Evolutionary conservation across 1,284 basidiomycete species (phyloP).

Genomic region (Melanopsichium pennsylvanicum): DNA sequence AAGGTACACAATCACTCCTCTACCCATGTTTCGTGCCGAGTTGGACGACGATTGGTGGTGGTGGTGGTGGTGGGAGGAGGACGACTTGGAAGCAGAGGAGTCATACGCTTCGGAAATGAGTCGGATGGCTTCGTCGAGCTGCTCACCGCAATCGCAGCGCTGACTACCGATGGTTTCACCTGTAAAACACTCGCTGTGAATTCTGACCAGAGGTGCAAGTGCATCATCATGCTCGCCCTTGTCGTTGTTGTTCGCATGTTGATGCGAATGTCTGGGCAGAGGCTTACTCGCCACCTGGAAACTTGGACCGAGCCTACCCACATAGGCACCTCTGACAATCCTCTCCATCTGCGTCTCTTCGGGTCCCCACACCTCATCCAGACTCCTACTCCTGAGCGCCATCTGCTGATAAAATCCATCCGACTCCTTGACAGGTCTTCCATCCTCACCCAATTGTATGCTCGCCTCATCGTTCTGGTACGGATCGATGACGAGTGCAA

Average conservation of each 20-base stretch:
- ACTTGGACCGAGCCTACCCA: constrained; percentile 77
- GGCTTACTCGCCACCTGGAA: constrained; percentile 70
- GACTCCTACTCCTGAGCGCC: constrained; percentile 79
- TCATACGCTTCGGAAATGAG: constrained; percentile 72
- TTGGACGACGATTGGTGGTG: neutral
- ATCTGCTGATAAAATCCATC: constrained; percentile 32
- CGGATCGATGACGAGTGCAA: constrained; percentile 91
- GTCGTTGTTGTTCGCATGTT: constrained; percentile 41
- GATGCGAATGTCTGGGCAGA: constrained; percentile 65
- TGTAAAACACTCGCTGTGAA: constrained; percentile 98
- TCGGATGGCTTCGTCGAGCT: constrained; percentile 93
- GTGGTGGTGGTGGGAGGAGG: neutral
- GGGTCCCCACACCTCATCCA: constrained; percentile 86
- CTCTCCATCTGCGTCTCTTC: constrained; percentile 92
- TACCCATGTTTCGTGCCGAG: constrained; percentile 16
- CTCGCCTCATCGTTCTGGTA: constrained; percentile 53
- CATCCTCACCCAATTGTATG: constrained; percentile 21
- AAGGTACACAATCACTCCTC: constrained; percentile 92
- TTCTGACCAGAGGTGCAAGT: constrained; percentile 82
- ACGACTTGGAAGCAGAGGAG: constrained; percentile 64
- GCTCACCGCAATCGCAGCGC: constrained; percentile 98
- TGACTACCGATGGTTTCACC: constrained; percentile 98
- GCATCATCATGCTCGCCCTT: constrained; percentile 11
- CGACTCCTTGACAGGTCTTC: constrained; percentile 31
- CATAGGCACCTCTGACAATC: constrained; percentile 90